Base-by-base conservation (phyloP, 2,329 filamentous ascomycete species). In the Diaporthe batatas region DNA sequence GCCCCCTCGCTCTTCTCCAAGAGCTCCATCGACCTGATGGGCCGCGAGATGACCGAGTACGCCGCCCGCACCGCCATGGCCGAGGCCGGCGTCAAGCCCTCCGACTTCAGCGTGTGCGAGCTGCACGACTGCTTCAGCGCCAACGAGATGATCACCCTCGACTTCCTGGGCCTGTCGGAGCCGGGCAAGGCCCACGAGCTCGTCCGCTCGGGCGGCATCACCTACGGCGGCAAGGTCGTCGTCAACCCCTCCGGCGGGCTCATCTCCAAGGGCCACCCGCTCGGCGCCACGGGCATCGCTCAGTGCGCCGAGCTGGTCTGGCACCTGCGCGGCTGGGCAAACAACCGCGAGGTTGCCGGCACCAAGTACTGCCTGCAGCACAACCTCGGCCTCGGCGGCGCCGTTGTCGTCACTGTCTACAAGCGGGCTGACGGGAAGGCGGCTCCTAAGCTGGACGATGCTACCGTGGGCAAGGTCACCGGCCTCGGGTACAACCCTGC, bases 121-220 rank as follows among this genome's bases (percentile, higher is more conserved):
- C 87, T 98, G 74, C 96, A 98, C 84, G 96, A 98, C 85, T 98
- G 96, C 86, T 98, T 98, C 88, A 95, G 92, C 23, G 92, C 96
- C 34, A 98, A 98, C 82, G 94, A 98, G 86, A 93, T 98, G 92
- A 89, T 96, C 68, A 92, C 91, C 1, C 91, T 98, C 67, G 96
- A 98, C 80, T 94, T 94, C 0, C 88, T 98, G 0, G 95, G 94
- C 1, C 88, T 98, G 14, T 90, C 88, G 53, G 91, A 91, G 73
- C 90, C 88, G 18, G 96, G 96, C 21, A 96, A 94, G 82, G 96
- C 96, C 0, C 95, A 98, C 81, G 94, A 98, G 83, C 91, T 98
- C 83, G 94, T 98, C 32, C 91, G 95, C 54, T 84, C 84, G 12
- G 95, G 95, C 36, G 95, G 95, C 79, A 98, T 98, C 80, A 98